Conservation (phyloP, 495 filamentous ascomycete genomes). For the Penicillium soppii region DNA sequence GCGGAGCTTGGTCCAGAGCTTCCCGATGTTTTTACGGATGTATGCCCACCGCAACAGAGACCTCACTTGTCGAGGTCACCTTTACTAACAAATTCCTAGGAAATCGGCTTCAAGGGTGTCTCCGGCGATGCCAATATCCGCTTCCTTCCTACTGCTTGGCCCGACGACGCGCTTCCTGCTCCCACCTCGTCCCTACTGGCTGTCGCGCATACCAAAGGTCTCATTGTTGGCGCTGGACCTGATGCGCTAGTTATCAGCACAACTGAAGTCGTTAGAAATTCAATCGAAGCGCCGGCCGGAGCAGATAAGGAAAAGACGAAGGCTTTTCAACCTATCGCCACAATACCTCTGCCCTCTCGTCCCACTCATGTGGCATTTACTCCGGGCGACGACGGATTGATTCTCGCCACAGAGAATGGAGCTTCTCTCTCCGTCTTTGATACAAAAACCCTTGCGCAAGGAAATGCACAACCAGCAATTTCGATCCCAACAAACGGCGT, state of each 20-base stretch:
- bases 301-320: slow-evolving; percentile 61
- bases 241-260: slow-evolving; percentile 72
- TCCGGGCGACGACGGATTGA: slow-evolving; percentile 76
- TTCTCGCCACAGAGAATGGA: slow-evolving; percentile 79
- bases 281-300: slow-evolving; percentile 59
- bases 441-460: slow-evolving; percentile 61
- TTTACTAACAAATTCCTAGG: slow-evolving; percentile 43
- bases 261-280: slow-evolving; percentile 74
- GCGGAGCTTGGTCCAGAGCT: slow-evolving; percentile 45
- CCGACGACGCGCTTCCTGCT: slow-evolving; percentile 66
- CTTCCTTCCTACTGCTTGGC: slow-evolving; percentile 78
- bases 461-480: slow-evolving; percentile 63
- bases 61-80: neutral
- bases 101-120: slow-evolving; percentile 78
- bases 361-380: slow-evolving; percentile 91
- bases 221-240: slow-evolving; percentile 86
- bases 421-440: slow-evolving; percentile 83
- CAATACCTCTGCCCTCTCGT: slow-evolving; percentile 66
- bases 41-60: slow-evolving; percentile 22
- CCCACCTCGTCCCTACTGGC: slow-evolving; percentile 82
- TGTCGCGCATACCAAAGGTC: slow-evolving; percentile 74
- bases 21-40: slow-evolving; percentile 49
- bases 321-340: slow-evolving; percentile 71
- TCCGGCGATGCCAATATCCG: slow-evolving; percentile 79
- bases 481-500: slow-evolving; percentile 76